Conservation (phyloP, 306 rosid genomes). For the Carpinus fangiana region DNA sequence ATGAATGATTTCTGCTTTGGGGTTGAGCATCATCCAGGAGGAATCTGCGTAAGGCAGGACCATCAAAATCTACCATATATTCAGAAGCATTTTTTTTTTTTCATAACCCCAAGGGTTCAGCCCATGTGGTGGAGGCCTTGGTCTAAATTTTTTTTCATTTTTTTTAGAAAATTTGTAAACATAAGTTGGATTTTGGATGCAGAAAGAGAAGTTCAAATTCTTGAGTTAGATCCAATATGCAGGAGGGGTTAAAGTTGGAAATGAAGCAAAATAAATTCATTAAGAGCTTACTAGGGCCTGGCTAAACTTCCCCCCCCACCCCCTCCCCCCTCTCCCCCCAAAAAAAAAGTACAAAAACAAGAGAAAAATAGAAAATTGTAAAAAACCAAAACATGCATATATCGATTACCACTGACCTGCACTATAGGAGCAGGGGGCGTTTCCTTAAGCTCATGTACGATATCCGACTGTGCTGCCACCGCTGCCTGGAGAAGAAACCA, state of each 20-base stretch:
- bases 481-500: slow-evolving; percentile 67
- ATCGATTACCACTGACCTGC: slow-evolving; percentile 52
- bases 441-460: slow-evolving; percentile 69
- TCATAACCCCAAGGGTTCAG: no score
- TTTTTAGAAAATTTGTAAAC: neutral
- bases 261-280: neutral
- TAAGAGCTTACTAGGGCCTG: neutral
- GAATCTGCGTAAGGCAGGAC: neutral
- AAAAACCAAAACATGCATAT: slow-evolving; percentile 6
- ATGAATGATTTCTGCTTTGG: neutral
- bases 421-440: slow-evolving; percentile 42
- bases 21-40: neutral
- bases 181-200: neutral
- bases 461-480: slow-evolving; percentile 56
- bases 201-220: neutral
- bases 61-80: neutral
- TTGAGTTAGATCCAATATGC: neutral
- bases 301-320: no score
- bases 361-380: neutral
- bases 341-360: neutral
- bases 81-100: neutral
- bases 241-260: neutral
- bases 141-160: no score
- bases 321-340: no score
- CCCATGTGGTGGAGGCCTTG: no score